Evolutionary conservation across 2,329 filamentous ascomycete genomes (phyloP), one percentile per base, ranked within the genome.

Genomic region (Claviceps purpurea): DNA sequence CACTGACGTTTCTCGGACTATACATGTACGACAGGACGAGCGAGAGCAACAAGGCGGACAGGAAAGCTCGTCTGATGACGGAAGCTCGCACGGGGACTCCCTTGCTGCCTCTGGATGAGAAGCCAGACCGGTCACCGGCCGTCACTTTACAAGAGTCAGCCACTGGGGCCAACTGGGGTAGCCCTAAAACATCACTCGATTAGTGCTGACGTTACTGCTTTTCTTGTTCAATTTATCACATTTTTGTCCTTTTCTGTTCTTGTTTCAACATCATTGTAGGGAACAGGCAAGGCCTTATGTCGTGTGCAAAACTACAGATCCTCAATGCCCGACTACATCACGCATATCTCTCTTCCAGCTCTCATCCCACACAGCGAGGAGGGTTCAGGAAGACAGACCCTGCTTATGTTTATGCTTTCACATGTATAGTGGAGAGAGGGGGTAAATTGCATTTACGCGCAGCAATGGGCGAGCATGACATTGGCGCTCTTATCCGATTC

Each of bases 11-110:
- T 64, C 61, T 95, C 34, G 93, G 93, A 0, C 76, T 98, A 14
- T 98, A 97, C 65, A 78, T 98, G 42, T 98, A 98, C 68, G 93
- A 98, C 68, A 84, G 93, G 55, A 95, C 89, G 18, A 90, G 82
- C 62, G 85, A 94, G 63, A 85, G 85, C 59, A 89, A 88, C 62
- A 90, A 90, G 65, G 89, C 88, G 38, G 90, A 97, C 64, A 83
- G 85, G 59, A 84, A 84, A 57, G 89, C 87, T 3, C 82, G 85
- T 58, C 78, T 82, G 60, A 79, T 88, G 62, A 69, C 65, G 10
- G 62, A 69, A 47, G 58, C 57, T 8, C 58, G 60, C 14, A 60
- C 58, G n/a, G 55, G 56, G 13, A 56, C 62, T 10, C 73, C 82
- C 2, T 66, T 95, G 16, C 71, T 95, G 30, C 89, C 89, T 1